Percentiles rank a stretch among this genome's conserved stretches.
Conservation (phyloP, 192 early-diverging fungal species). For the Gamsiella multidivaricata region DNA sequence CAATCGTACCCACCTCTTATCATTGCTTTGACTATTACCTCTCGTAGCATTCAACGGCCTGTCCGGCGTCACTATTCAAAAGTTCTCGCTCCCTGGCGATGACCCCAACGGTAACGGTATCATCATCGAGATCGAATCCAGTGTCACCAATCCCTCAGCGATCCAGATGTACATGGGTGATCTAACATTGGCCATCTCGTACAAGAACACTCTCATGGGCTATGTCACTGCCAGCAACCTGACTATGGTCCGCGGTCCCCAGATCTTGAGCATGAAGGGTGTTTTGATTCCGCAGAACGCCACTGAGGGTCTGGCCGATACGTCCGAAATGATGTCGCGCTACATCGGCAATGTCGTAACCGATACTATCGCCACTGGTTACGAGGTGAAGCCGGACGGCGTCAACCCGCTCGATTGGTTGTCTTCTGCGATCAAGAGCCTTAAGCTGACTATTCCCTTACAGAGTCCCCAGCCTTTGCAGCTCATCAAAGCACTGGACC, state of each 20-base stretch:
- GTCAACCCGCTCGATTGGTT: constrained; percentile 53
- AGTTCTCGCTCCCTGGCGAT: constrained; percentile 59
- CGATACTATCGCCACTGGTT: constrained; percentile 55
- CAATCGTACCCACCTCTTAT: no score
- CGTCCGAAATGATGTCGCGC: constrained; percentile 57
- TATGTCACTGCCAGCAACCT: constrained; percentile 49
- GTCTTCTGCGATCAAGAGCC: constrained; percentile 12
- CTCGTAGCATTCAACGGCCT: constrained; percentile 58
- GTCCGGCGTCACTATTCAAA: constrained; percentile 49
- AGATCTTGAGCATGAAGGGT: constrained; percentile 57
- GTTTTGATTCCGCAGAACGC: constrained; percentile 56
- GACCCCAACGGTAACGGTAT: constrained; percentile 64
- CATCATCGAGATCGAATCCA: constrained; percentile 55
- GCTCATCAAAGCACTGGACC: constrained; percentile 57
- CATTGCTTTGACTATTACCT: background rate
- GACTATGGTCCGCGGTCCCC: constrained; percentile 52
- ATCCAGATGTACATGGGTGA: constrained; percentile 63
- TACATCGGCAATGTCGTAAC: constrained; percentile 51
- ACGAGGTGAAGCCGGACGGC: constrained; percentile 54
- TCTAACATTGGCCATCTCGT: constrained; percentile 53
- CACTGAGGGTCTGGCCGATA: constrained; percentile 45
- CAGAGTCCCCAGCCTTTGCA: constrained; percentile 31
- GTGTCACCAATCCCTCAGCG: constrained; percentile 57
- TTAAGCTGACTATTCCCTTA: constrained; percentile 55
- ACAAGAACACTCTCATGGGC: constrained; percentile 54